A percentile compares a stretch with the other conserved stretches of the same genome.
Conservation (phyloP, 495 filamentous ascomycete species). For the Astrothelium macrocarpum region DNA sequence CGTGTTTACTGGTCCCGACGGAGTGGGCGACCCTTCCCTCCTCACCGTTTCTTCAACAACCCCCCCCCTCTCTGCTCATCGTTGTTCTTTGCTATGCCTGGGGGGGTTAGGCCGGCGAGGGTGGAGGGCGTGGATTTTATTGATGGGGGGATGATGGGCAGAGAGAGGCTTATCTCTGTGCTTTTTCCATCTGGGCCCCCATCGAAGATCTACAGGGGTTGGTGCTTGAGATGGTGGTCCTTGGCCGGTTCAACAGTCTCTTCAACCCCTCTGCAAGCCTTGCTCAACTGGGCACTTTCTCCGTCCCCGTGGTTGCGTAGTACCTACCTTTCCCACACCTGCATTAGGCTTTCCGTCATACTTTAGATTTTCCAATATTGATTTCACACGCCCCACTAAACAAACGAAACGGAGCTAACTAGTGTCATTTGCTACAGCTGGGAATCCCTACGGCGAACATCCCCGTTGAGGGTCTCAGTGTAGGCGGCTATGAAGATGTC, state of each 20-base stretch:
- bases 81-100: background rate
- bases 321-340: background rate
- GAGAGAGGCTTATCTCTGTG: background rate
- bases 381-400: background rate
- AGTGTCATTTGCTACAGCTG: slow-evolving; percentile 40
- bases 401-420: background rate
- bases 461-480: slow-evolving; percentile 58
- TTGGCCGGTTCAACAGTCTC: background rate
- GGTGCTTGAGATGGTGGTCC: background rate
- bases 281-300: background rate
- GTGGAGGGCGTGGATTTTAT: background rate
- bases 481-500: slow-evolving; percentile 60
- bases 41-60: background rate
- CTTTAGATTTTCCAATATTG: background rate
- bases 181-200: slow-evolving; percentile 4
- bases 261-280: background rate
- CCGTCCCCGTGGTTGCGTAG: background rate
- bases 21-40: too few relatives aligned
- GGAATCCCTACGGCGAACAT: slow-evolving; percentile 98
- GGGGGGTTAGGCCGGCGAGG: background rate
- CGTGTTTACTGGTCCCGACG: too few relatives aligned
- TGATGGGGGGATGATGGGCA: background rate
- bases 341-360: background rate
- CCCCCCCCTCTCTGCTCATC: too few relatives aligned
- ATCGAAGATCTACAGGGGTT: slow-evolving; percentile 5